Conservation (phyloP, 140 eudicot species). For the Oenanthe javanica region DNA sequence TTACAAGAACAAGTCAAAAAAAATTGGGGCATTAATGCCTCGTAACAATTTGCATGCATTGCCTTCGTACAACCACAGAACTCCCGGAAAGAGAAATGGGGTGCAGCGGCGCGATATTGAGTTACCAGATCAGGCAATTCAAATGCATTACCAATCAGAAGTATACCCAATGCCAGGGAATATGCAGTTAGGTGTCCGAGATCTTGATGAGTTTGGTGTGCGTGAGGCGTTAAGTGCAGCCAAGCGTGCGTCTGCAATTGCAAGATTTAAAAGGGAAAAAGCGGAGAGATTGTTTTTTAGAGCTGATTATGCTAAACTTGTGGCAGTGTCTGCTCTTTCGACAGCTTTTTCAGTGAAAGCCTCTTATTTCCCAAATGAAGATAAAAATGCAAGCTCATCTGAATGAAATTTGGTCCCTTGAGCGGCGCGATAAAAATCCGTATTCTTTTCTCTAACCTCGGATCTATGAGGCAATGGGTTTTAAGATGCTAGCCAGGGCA, state of each 20-base stretch:
- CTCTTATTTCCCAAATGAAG: constrained; percentile 29
- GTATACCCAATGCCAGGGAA: constrained; percentile 30
- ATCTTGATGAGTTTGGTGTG: constrained; percentile 73
- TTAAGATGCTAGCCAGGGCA: background rate
- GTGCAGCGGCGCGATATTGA: constrained; percentile 8
- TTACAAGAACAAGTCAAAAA: constrained; percentile 45
- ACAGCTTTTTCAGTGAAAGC: constrained; percentile 84
- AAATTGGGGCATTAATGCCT: constrained; percentile 34
- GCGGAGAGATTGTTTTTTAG: constrained; percentile 71
- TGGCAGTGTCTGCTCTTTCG: constrained; percentile 70
- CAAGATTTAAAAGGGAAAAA: constrained; percentile 63
- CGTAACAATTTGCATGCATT: constrained; percentile 21
- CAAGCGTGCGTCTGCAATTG: constrained; percentile 55
- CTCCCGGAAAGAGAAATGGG: constrained; percentile 38
- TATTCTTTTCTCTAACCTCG: background rate
- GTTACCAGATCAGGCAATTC: constrained; percentile 33
- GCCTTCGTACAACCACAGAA: constrained; percentile 33
- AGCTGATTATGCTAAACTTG: constrained; percentile 67
- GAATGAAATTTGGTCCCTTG: constrained; percentile 52
- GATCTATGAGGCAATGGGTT: background rate
- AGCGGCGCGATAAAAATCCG: no score
- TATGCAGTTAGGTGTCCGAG: constrained; percentile 49
- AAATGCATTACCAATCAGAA: constrained; percentile 31
- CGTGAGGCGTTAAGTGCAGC: constrained; percentile 87
- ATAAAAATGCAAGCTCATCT: constrained; percentile 12